A percentile compares a stretch with the other conserved stretches of the same genome.
phyloP scores from a whole-genome alignment of 2,329 filamentous ascomycete genomes.

The Verticillium klebahnii region DNA sequence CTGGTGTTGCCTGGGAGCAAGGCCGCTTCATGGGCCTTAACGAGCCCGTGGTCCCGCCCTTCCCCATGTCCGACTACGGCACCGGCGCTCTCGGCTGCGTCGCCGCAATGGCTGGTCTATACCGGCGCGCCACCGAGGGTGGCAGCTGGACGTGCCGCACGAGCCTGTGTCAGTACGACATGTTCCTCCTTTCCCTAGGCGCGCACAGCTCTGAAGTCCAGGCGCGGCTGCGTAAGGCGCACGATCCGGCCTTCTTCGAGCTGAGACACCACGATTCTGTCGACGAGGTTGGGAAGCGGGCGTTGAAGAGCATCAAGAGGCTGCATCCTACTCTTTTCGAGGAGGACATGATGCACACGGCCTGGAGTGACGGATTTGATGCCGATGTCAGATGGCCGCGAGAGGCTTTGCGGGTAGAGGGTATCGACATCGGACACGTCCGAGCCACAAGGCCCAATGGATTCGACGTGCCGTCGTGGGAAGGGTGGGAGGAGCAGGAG shows the following conservation, averaged over 20 bases:
- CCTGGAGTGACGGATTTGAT: slow-evolving; percentile 23
- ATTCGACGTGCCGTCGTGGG: slow-evolving; percentile 49
- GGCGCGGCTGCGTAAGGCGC: slow-evolving; percentile 38
- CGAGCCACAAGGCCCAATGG: slow-evolving; percentile 36
- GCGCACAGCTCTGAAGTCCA: slow-evolving; percentile 43
- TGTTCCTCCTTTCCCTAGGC: slow-evolving; percentile 33
- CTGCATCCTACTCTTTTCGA: slow-evolving; percentile 25
- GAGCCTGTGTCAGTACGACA: slow-evolving; percentile 29
- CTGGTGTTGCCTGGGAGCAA: slow-evolving; percentile 47
- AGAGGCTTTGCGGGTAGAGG: slow-evolving; percentile 32
- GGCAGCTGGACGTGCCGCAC: slow-evolving; percentile 28
- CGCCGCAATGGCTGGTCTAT: slow-evolving; percentile 26
- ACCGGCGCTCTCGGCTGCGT: slow-evolving; percentile 27
- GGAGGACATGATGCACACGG: slow-evolving; percentile 21
- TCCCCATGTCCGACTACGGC: slow-evolving; percentile 44
- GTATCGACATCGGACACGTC: slow-evolving; percentile 30
- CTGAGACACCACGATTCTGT: slow-evolving; percentile 53
- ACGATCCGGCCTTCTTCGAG: slow-evolving; percentile 47
- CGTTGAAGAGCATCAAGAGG: slow-evolving; percentile 45
- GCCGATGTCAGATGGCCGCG: slow-evolving; percentile 31
- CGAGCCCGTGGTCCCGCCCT: slow-evolving; percentile 55
- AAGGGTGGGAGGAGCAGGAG: slow-evolving; percentile 41
- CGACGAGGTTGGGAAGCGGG: slow-evolving; percentile 51
- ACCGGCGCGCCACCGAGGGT: slow-evolving; percentile 24
- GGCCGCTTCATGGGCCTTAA: slow-evolving; percentile 46